phyloP scores from a whole-genome alignment of 257 asterid genomes.

The Cynanchum wilfordii region DNA sequence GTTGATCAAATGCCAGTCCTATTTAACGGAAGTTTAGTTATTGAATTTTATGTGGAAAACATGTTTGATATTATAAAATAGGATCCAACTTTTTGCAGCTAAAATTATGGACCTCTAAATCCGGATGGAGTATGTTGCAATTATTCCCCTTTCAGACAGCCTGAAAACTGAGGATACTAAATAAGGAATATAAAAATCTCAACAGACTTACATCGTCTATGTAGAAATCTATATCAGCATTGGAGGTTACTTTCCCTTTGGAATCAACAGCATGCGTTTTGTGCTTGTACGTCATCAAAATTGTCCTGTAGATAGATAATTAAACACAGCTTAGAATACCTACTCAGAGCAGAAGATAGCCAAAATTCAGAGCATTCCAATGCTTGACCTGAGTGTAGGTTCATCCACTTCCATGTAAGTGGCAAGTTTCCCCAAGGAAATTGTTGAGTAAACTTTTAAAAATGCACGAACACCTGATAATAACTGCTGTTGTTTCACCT shows the following conservation, averaged over 20 bases:
- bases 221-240: slow-evolving; percentile 81
- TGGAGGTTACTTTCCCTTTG: slow-evolving; percentile 66
- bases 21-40: neutral
- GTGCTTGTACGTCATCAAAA: slow-evolving; percentile 93
- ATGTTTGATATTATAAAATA: neutral
- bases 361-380: neutral
- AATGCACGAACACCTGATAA: slow-evolving; percentile 73
- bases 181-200: neutral
- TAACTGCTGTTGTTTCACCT: slow-evolving; percentile 91
- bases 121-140: neutral
- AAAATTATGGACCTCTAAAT: neutral
- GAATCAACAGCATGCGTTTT: slow-evolving; percentile 80
- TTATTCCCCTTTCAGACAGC: neutral
- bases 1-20: too few species aligned
- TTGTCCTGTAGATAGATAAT: slow-evolving; percentile 48
- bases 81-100: neutral
- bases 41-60: neutral
- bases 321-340: slow-evolving; percentile 13
- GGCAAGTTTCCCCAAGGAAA: slow-evolving; percentile 78
- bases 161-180: neutral
- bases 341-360: neutral
- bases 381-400: slow-evolving; percentile 65
- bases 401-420: slow-evolving; percentile 84
- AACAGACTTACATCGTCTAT: slow-evolving; percentile 64
- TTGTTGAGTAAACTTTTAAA: slow-evolving; percentile 80